Conservation (phyloP, 257 asterid species). For the Solanum neorickii region DNA sequence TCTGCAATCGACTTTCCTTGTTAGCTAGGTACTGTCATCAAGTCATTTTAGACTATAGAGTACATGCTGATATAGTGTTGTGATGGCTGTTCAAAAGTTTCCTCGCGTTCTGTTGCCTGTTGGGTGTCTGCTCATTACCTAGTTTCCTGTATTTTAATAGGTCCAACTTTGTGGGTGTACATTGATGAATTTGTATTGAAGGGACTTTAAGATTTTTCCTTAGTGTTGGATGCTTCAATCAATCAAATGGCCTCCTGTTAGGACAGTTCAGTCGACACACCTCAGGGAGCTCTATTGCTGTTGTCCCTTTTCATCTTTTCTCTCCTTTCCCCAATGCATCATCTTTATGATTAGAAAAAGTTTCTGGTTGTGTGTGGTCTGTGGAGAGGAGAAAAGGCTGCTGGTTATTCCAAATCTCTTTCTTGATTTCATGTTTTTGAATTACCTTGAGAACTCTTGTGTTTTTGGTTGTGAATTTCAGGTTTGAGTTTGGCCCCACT, state of each 20-base stretch:
- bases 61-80: not conserved
- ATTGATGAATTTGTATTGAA: not conserved
- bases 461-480: slow-evolving; percentile 18
- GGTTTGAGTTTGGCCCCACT: slow-evolving; percentile 90
- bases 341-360: not conserved
- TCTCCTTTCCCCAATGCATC: not conserved
- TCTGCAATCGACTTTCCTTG: not conserved
- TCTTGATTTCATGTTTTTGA: not conserved
- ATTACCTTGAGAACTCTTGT: not conserved
- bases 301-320: not conserved
- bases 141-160: not conserved
- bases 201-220: not conserved
- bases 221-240: not conserved
- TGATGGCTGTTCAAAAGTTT: not conserved
- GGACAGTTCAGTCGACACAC: not conserved
- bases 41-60: not conserved
- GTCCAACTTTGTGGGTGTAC: not conserved
- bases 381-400: not conserved
- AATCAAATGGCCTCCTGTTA: not conserved
- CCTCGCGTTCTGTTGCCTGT: not conserved
- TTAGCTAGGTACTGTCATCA: not conserved
- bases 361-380: not conserved
- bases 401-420: not conserved
- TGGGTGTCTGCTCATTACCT: not conserved
- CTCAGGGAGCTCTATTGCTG: not conserved